These are phyloP conservation scores for Ophiostoma sp. DNA, from an alignment of 2,329 filamentous ascomycete species.

Conservation along the genomic window DNA sequence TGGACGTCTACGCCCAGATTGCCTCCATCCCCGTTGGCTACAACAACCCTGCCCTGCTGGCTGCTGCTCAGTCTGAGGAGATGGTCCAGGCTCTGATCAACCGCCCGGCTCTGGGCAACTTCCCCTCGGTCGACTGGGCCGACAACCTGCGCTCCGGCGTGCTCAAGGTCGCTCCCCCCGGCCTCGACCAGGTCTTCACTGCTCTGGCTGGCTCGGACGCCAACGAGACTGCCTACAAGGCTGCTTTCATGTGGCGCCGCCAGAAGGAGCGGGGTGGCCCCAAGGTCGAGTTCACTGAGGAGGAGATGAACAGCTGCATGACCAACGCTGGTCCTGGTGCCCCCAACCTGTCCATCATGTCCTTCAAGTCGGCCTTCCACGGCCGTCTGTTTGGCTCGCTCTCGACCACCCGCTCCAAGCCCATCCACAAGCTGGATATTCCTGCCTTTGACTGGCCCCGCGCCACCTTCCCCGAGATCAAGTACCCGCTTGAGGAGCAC, in stretches of 20 bases:
- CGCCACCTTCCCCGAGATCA: constrained; percentile 79
- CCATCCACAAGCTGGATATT: constrained; percentile 93
- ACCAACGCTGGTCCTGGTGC: constrained; percentile 76
- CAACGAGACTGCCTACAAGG: constrained; percentile 94
- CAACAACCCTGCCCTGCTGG: constrained; percentile 77
- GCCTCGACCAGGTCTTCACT: constrained; percentile 86
- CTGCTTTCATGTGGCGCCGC: constrained; percentile 89
- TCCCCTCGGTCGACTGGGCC: constrained; percentile 83
- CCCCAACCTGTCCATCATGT: constrained; percentile 77
- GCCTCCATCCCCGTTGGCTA: constrained; percentile 91
- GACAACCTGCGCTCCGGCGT: constrained; percentile 76
- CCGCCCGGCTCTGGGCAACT: constrained; percentile 86
- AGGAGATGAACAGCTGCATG: constrained; percentile 76
- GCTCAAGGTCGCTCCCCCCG: constrained; percentile 78
- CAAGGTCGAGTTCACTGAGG: constrained; percentile 73
- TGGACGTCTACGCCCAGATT: constrained; percentile 88
- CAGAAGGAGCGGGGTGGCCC: constrained; percentile 78
- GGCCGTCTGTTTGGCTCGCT: constrained; percentile 85
- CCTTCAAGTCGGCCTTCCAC: constrained; percentile 87
- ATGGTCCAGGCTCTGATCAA: constrained; percentile 84
- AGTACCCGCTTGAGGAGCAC: constrained; percentile 83
- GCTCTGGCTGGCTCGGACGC: constrained; percentile 86
- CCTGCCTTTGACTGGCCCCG: constrained; percentile 95
- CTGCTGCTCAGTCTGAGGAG: constrained; percentile 70
- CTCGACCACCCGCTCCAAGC: constrained; percentile 87